Base-by-base conservation (phyloP, 257 asterid species). In the Asclepias syriaca region DNA sequence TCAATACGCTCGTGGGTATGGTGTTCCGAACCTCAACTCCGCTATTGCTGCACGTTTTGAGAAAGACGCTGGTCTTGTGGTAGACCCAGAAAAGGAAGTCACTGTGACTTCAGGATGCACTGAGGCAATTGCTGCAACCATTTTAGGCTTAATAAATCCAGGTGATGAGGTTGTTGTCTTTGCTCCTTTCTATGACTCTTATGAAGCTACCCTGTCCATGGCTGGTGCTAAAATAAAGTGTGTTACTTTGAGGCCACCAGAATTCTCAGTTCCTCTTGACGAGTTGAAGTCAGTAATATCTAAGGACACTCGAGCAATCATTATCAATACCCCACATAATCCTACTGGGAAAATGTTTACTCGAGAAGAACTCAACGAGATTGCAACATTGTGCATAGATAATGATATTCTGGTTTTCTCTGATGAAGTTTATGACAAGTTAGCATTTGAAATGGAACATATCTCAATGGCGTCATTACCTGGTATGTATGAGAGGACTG, bases 291-390 rank as follows among this genome's bases (percentile, higher is more conserved):
- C 95, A 34, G 48, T 72, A 1, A 73, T 94, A 45, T 78, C 98
- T 0, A 89, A 86, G 78, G 87, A 86, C 45, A 94, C 99, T 8
- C 90, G 98, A 21, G 98, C 98, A 2, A 88, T 94, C 71, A 83
- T 94, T 57, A 79, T 94, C 73, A 94, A 94, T 82, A 91, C 96
- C 50, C 99, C 99, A 0, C 99, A 94, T 73, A 94, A 94, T 77
- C 99, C 99, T 40, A 94, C 99, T 0, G 99, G 99, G 12, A 94
- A 94, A 79, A 94, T 94, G 97, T 91, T 91, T 86, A 91, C 88
- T 13, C 73, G 68, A 21, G 87, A 88, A 81, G 99, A 94, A 74
- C 93, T 89, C 56, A 72, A 80, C 0, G 77, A 67, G 49, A 91
- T 94, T 21, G 89, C 98, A 34, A 80, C 92, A 0, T 79, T 94